Percentiles rank a stretch among this genome's conserved stretches.
Conservation (phyloP, 306 rosid genomes). For the Vigna nakashimae region DNA sequence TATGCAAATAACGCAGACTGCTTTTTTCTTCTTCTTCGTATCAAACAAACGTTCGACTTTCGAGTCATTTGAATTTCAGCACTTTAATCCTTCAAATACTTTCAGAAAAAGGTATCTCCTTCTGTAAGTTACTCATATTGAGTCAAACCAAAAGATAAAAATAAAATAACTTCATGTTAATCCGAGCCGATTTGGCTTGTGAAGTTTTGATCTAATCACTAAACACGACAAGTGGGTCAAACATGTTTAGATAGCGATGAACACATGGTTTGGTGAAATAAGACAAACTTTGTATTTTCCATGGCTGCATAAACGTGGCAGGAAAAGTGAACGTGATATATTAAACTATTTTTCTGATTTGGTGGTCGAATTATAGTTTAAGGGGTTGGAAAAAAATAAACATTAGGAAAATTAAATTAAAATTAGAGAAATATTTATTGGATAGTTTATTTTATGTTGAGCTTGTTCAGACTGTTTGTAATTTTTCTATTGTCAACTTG, state of each 20-base stretch:
- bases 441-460: background rate
- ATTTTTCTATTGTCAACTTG: too few species aligned
- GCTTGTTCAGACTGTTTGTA: too few species aligned
- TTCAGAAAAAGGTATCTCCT: too few species aligned
- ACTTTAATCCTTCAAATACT: background rate
- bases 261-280: background rate
- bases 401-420: background rate
- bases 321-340: background rate
- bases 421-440: background rate
- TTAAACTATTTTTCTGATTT: too few species aligned
- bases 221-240: constrained; percentile 37
- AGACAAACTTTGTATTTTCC: constrained; percentile 11
- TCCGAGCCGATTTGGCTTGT: background rate
- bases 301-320: constrained; percentile 2
- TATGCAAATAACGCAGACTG: background rate
- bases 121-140: background rate
- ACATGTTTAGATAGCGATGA: background rate
- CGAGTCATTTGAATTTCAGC: background rate
- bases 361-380: too few species aligned
- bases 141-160: background rate
- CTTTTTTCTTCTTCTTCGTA: too few species aligned
- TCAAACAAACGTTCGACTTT: background rate
- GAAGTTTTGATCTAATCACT: constrained; percentile 42
- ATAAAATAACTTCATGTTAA: too few species aligned
- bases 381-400: background rate